Evolutionary conservation across 352 stramenopile genomes (phyloP), one percentile per base, ranked within the genome.

Genomic region (Pythium monospermum): DNA sequence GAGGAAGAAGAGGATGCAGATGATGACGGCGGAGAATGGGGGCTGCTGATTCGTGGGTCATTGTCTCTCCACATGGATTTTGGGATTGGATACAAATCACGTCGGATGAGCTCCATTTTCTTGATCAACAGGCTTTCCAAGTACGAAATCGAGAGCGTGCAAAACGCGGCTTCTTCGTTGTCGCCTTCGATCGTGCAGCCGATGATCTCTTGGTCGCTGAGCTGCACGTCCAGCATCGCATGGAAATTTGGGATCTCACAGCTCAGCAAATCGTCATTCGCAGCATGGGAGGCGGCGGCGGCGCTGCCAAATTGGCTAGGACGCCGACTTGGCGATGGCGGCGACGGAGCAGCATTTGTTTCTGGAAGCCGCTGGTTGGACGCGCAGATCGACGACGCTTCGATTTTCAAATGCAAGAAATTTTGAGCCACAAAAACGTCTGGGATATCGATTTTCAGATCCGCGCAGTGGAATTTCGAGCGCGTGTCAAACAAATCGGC

Each of bases 391-490:
- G 37, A 49, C 0, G 64, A 64, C 2, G 58, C 44, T 11, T 66
- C 36, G 2, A 82, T 43, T 10, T 73, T 71, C 10, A 85, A 49
- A 26, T 77, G 61, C 4, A 87, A 33, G 38, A 76, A 48, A 16
- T 85, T 72, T 12, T 79, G 63, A 12, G 66, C 48, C 15, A 85
- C 61, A 26, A 81, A 68, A 12, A 90, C 76, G 30, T 85, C 71
- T 1, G 63, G 78, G 53, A 90, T 84, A 18, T 71, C 68, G 49
- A 83, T 42, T 4, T 69, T 66, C 12, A 90, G 41, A 3, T 69
- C 66, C 11, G 64, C 43, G 25, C 74, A 85, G 19, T 50, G 39
- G n/a, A 87, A 57, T 10, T 55, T 54, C 7, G 57, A 65, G 21
- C 39, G 53, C 1, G 53, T 60, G 4, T 73, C 68, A 26, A 85